A percentile compares a stretch with the other conserved stretches of the same genome.
These are phyloP conservation scores for Pseudovirgaria hyperparasitica DNA, from an alignment of 2,329 filamentous ascomycete species.

Conservation along the genomic window DNA sequence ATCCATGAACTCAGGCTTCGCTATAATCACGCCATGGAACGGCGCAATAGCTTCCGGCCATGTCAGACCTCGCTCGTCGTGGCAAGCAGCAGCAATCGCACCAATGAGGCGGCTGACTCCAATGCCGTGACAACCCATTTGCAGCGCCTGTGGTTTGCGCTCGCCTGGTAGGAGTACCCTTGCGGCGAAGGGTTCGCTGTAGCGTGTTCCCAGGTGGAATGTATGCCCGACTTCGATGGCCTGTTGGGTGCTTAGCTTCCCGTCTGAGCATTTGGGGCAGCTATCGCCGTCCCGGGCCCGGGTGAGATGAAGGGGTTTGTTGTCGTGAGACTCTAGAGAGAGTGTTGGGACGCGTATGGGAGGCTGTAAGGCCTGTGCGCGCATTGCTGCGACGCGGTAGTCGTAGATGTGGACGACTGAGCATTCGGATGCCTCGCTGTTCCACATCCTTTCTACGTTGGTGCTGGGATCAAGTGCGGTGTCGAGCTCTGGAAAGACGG, in stretches of 20 bases:
- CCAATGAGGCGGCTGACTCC: constrained; percentile 84
- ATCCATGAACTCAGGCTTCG: constrained; percentile 31
- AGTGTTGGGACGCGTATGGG: constrained; percentile 10
- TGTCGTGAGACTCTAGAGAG: constrained; percentile 23
- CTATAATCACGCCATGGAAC: constrained; percentile 60
- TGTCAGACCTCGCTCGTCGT: constrained; percentile 58
- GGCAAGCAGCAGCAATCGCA: constrained; percentile 65
- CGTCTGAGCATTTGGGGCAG: constrained; percentile 58
- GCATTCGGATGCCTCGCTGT: constrained; percentile 8
- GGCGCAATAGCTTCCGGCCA: constrained; percentile 85
- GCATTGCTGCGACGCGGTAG: constrained; percentile 8
- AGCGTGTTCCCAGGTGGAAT: constrained; percentile 83
- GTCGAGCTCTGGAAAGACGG: constrained; percentile 54
- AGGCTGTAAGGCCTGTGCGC: constrained; percentile 15
- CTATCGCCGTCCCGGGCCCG: constrained; percentile 53
- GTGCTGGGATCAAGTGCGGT: constrained; percentile 47
- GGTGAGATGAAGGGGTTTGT: constrained; percentile 47
- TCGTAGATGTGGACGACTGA: constrained; percentile 12
- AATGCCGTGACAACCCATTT: constrained; percentile 97
- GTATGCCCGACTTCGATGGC: constrained; percentile 91
- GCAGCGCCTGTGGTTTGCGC: constrained; percentile 41
- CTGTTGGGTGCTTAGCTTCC: constrained; percentile 50
- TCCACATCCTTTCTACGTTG: constrained; percentile 5
- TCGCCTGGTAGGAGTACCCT: constrained; percentile 37
- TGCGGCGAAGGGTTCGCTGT: constrained; percentile 63